A percentile compares a stretch with the other conserved stretches of the same genome.
Conservation (phyloP, 1,284 basidiomycete genomes). For the Hymenochaete sp. region DNA sequence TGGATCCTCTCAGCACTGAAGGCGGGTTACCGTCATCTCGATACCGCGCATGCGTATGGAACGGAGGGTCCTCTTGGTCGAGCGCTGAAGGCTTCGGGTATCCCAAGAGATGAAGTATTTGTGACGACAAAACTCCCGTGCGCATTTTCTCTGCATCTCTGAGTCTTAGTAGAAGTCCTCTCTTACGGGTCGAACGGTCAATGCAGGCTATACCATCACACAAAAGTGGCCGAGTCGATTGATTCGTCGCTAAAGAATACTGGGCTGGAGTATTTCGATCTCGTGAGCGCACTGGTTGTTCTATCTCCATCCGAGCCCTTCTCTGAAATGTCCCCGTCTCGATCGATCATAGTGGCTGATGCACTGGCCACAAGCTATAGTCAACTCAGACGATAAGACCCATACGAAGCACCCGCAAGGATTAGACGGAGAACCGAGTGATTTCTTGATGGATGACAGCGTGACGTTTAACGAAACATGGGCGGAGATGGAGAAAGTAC, state of each 20-base stretch:
- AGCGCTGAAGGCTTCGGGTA: slow-evolving; percentile 30
- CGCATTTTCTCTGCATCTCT: too few species aligned
- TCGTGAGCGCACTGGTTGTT: slow-evolving; percentile 20
- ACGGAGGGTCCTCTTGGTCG: slow-evolving; percentile 33
- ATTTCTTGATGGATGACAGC: slow-evolving; percentile 29
- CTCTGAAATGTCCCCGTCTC: not conserved
- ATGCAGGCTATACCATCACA: slow-evolving; percentile 20
- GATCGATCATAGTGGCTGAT: slow-evolving; percentile 21
- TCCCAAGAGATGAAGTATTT: slow-evolving; percentile 32
- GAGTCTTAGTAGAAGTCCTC: too few species aligned
- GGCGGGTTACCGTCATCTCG: slow-evolving; percentile 23
- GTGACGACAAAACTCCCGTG: slow-evolving; percentile 35
- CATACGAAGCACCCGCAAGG: slow-evolving; percentile 10
- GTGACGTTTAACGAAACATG: slow-evolving; percentile 41
- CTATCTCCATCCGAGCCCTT: too few species aligned
- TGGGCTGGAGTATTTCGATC: slow-evolving; percentile 20
- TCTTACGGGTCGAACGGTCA: too few species aligned
- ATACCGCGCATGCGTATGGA: slow-evolving; percentile 23
- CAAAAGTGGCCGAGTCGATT: slow-evolving; percentile 18
- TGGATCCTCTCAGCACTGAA: slow-evolving; percentile 21
- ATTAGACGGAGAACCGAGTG: slow-evolving; percentile 20
- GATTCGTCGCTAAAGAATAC: slow-evolving; percentile 18
- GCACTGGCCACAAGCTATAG: slow-evolving; percentile 20
- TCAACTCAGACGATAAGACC: slow-evolving; percentile 15
- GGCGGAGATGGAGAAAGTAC: slow-evolving; percentile 42